Conservation (phyloP, 2,329 filamentous ascomycete species). For the Hypoxylon sp. region DNA sequence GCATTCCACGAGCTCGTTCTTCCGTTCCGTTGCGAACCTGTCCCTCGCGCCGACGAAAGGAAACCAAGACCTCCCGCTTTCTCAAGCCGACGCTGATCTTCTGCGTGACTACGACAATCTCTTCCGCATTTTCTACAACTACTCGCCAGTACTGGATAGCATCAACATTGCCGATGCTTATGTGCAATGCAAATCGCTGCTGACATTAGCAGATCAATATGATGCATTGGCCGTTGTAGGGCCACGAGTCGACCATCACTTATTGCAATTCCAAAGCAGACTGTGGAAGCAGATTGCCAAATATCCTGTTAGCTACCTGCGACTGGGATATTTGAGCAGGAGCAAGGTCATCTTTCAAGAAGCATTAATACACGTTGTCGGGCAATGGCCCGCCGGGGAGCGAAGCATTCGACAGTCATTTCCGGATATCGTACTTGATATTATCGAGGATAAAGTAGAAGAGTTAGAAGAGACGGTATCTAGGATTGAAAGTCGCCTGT, state of each 20-base stretch:
- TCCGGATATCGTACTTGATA: constrained; percentile 82
- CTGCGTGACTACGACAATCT: constrained; percentile 96
- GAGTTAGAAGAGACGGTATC: constrained; percentile 88
- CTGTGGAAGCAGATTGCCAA: constrained; percentile 98
- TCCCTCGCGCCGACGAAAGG: constrained; percentile 64
- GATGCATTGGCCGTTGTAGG: constrained; percentile 91
- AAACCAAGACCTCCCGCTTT: constrained; percentile 66
- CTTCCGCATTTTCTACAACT: constrained; percentile 96
- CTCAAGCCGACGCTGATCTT: constrained; percentile 78
- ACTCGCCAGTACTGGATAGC: constrained; percentile 83
- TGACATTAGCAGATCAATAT: constrained; percentile 93
- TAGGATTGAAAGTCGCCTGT: constrained; percentile 84
- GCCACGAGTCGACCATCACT: constrained; percentile 91
- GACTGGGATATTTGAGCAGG: constrained; percentile 87
- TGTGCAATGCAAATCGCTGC: constrained; percentile 91
- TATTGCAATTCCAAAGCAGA: constrained; percentile 90
- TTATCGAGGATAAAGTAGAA: constrained; percentile 96
- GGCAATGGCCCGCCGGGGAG: constrained; percentile 89
- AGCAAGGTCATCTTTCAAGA: constrained; percentile 89
- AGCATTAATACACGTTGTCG: constrained; percentile 92
- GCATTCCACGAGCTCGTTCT: constrained; percentile 73
- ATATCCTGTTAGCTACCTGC: constrained; percentile 92
- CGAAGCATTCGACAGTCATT: constrained; percentile 81
- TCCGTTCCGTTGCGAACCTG: constrained; percentile 89
- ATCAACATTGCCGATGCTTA: constrained; percentile 94